Evolutionary conservation across 768 basidiomycete species (phyloP), one percentile per base, ranked within the genome.

Genomic region (Suillus sp.): DNA sequence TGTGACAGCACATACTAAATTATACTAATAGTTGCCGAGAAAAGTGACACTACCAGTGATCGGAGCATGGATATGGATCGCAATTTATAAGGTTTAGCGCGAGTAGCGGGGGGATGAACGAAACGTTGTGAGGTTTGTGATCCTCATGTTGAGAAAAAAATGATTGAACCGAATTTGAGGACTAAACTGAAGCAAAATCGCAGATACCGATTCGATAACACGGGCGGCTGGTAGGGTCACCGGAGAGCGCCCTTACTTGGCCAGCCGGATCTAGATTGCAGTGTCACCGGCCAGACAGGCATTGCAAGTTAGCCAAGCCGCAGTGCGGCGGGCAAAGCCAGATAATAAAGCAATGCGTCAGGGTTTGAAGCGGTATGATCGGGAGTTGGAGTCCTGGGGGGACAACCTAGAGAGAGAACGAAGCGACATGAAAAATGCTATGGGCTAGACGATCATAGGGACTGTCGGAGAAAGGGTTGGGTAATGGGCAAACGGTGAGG

Each of bases 91-190:
- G 66, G 72, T 59, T 50, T 63, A 66, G 67, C 63, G 72, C 64
- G 68, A 71, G 64, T 64, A 66, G 69, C 66, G 65, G 67, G 64
- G 60, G 70, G 69, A 75, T 75, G 74, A 75, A 76, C 64, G 70
- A 72, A 76, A 75, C 75, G 74, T 75, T 75, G 69, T 62, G 66
- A 30, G 38, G 60, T 38, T 35, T 59, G 40, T 30, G 62, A 66
- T 47, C 62, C 71, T 70, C 67, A 65, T 72, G 71, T 72, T 59
- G 22, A 43, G 59, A 58, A 64, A 63, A 62, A 53, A 57, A 27
- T 20, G 59, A 61, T 25, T 42, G 35, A 59, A 32, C 58, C 58
- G 56, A 42, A 42, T 27, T 27, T 34, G 16, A n/a, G 27, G 61
- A 60, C 25, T 58, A 64, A 58, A 54, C 63, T 63, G 65, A 71